Percentiles rank a stretch among this genome's conserved stretches.
Evolutionary conservation across 345 rosid genomes (phyloP).

Genomic region (Pistacia integerrima): DNA sequence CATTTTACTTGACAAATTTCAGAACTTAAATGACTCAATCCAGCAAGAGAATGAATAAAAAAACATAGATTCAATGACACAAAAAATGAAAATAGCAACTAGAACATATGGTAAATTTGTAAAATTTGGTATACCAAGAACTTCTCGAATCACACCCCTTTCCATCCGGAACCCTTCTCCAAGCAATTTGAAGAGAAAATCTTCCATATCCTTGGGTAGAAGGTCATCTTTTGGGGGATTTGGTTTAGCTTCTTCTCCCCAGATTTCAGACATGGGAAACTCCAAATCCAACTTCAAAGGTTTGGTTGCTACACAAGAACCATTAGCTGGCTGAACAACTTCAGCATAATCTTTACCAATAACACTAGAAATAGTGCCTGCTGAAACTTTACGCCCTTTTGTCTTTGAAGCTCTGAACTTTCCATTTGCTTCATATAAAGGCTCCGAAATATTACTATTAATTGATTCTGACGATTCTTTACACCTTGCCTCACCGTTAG

Average conservation of each 20-base stretch:
- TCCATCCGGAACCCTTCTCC: constrained; percentile 50
- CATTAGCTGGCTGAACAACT: constrained; percentile 31
- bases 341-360: constrained; percentile 46
- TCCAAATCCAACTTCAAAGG: constrained; percentile 51
- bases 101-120: constrained; percentile 11
- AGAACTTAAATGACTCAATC: not conserved
- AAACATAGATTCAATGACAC: not conserved
- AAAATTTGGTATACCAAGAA: constrained; percentile 43
- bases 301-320: constrained; percentile 31
- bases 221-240: constrained; percentile 20
- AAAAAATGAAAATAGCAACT: not conserved
- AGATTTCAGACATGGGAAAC: constrained; percentile 35
- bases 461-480: constrained; percentile 24
- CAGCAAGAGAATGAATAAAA: constrained; percentile 6
- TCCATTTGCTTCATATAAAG: constrained; percentile 26
- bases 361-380: constrained; percentile 50
- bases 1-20: not conserved
- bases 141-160: constrained; percentile 38
- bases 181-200: constrained; percentile 51
- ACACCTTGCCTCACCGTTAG: constrained; percentile 17
- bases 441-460: constrained; percentile 13
- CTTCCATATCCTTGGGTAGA: constrained; percentile 47
- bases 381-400: constrained; percentile 46
- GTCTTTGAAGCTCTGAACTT: constrained; percentile 34
- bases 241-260: constrained; percentile 28